Evolutionary conservation across 192 early-diverging fungal genomes (phyloP).

Genomic region (Allomyces macrogynus): DNA sequence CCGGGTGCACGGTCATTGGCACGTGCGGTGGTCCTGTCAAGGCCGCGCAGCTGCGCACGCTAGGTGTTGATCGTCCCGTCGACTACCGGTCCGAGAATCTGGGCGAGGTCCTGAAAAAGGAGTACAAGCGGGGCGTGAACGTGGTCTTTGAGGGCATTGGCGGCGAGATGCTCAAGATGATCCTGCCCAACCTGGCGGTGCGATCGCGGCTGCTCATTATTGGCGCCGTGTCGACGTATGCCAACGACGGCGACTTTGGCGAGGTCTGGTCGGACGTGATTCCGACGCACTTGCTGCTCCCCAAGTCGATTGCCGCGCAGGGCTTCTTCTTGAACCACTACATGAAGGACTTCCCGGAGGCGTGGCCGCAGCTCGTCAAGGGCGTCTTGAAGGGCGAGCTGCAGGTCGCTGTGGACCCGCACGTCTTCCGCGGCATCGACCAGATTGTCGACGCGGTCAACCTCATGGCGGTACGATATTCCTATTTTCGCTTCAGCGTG

Average conservation of each 20-base stretch:
- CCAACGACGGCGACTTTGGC: slow-evolving; percentile 2
- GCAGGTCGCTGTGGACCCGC: slow-evolving; percentile 16
- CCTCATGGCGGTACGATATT: slow-evolving; percentile 3
- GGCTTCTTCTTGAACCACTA: slow-evolving; percentile 37
- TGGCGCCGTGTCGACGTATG: slow-evolving; percentile 13
- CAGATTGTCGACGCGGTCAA: slow-evolving; percentile 18
- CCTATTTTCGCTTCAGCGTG: too few relatives aligned
- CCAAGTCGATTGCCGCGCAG: slow-evolving; percentile 23
- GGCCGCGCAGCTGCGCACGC: slow-evolving; percentile 21
- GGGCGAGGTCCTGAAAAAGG: slow-evolving; percentile 21
- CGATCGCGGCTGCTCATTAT: slow-evolving; percentile 13
- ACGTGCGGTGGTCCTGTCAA: slow-evolving; percentile 31
- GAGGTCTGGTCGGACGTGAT: slow-evolving; percentile 19
- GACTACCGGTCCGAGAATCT: slow-evolving; percentile 37
- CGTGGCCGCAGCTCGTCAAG: slow-evolving; percentile 12
- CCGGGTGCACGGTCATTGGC: slow-evolving; percentile 36
- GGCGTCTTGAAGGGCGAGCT: slow-evolving; percentile 14
- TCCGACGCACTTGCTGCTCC: slow-evolving; percentile 20
- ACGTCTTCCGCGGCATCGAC: slow-evolving; percentile 16
- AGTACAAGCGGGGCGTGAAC: slow-evolving; percentile 34
- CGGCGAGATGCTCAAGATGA: slow-evolving; percentile 25
- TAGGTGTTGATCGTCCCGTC: slow-evolving; percentile 34
- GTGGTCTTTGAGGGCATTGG: slow-evolving; percentile 37
- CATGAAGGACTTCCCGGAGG: slow-evolving; percentile 8
- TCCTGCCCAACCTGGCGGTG: slow-evolving; percentile 12